A percentile compares a stretch with the other conserved stretches of the same genome.
Evolutionary conservation across 495 filamentous ascomycete genomes (phyloP).

Genomic region (Rhypophila decipiens): DNA sequence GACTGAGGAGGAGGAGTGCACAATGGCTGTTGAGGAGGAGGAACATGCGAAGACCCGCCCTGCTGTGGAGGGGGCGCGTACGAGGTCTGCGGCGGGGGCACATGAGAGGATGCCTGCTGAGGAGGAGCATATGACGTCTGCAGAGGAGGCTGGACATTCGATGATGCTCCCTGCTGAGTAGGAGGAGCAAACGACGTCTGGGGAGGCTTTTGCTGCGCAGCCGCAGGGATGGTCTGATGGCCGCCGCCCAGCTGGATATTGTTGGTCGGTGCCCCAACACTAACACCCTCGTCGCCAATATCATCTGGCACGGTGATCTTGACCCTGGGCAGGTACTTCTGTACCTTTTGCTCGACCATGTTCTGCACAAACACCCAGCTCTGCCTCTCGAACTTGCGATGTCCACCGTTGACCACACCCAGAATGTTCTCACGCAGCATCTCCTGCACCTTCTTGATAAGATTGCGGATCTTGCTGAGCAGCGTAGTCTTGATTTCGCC

Average conservation of each 20-base stretch:
- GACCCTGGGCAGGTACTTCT: conserved; percentile 30
- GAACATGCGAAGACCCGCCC: too few relatives aligned
- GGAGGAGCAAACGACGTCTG: neutral
- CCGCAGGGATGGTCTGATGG: conserved; percentile 16
- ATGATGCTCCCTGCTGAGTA: neutral
- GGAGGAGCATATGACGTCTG: neutral
- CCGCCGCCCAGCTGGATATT: conserved; percentile 20
- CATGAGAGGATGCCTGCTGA: neutral
- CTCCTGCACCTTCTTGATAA: conserved; percentile 28
- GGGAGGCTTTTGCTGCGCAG: neutral
- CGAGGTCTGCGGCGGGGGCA: neutral
- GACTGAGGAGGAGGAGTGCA: neutral
- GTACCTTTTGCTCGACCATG: conserved; percentile 29
- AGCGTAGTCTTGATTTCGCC: conserved; percentile 27
- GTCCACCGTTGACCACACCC: conserved; percentile 27
- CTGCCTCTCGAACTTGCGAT: conserved; percentile 30
- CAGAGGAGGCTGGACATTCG: neutral
- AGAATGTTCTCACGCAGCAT: conserved; percentile 28
- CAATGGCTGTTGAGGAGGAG: neutral
- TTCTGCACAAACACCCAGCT: conserved; percentile 33
- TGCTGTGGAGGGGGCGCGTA: neutral
- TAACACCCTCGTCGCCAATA: conserved; percentile 29
- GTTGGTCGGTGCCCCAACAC: conserved; percentile 17
- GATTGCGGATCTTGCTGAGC: conserved; percentile 26
- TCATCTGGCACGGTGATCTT: conserved; percentile 31